These are phyloP conservation scores for Entrophospora sp. DNA, from an alignment of 192 early-diverging fungal genomes.

Conservation along the genomic window DNA sequence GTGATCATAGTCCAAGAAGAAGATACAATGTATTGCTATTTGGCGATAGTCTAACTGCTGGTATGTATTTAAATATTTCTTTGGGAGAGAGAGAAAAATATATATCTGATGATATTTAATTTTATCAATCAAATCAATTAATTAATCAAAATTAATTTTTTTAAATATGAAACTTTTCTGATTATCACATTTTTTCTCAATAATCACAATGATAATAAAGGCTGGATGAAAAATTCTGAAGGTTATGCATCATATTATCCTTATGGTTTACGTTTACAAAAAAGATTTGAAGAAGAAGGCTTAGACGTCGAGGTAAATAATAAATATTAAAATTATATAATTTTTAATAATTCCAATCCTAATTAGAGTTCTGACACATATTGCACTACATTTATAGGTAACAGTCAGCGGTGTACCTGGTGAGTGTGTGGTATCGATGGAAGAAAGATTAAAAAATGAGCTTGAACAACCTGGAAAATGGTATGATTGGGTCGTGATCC, in stretches of 20 bases:
- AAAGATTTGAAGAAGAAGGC: slow-evolving; percentile 18
- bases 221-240: background rate
- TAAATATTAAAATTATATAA: background rate
- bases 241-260: slow-evolving; percentile 18
- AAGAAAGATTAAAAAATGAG: slow-evolving; percentile 20
- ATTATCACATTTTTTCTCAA: background rate
- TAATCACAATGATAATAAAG: background rate
- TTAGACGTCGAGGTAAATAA: slow-evolving; percentile 18
- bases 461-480: slow-evolving; percentile 21
- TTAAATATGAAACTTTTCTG: background rate
- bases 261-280: slow-evolving; percentile 14
- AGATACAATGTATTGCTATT: slow-evolving; percentile 16
- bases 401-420: slow-evolving; percentile 20
- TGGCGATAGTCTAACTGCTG: slow-evolving; percentile 19
- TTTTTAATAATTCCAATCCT: too few species aligned
- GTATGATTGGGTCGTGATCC: slow-evolving; percentile 19
- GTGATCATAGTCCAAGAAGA: background rate
- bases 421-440: slow-evolving; percentile 13
- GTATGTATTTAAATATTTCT: background rate
- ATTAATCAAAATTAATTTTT: too few species aligned
- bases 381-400: too few species aligned
- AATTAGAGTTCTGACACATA: too few species aligned
- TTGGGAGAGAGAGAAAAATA: background rate
- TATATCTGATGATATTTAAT: too few species aligned
- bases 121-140: too few species aligned